Conservation (phyloP, 192 early-diverging fungal species). For the Rhizoclosmatium sp. region DNA sequence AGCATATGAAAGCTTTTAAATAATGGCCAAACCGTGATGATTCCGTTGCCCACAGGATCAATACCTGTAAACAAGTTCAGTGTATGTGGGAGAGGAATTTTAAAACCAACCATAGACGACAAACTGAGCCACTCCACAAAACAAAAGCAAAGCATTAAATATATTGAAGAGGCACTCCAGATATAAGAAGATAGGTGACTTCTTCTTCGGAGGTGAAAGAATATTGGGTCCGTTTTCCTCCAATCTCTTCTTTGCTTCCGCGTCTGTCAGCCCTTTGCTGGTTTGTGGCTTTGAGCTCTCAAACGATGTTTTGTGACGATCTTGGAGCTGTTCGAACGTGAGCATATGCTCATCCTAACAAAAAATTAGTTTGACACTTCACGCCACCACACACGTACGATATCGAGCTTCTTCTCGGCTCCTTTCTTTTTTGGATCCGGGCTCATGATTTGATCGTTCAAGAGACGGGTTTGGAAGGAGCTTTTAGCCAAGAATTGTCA, state of each 20-base stretch:
- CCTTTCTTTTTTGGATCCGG: background rate
- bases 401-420: slow-evolving; percentile 46
- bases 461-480: too few relatives aligned
- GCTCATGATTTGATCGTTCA: too few relatives aligned
- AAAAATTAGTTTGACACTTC: background rate
- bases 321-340: slow-evolving; percentile 54
- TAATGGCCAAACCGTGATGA: slow-evolving; percentile 19
- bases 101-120: slow-evolving; percentile 64
- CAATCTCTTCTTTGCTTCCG: slow-evolving; percentile 69
- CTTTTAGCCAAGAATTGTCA: too few relatives aligned
- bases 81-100: background rate
- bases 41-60: slow-evolving; percentile 72
- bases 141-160: slow-evolving; percentile 85
- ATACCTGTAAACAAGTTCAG: slow-evolving; percentile 41
- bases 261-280: slow-evolving; percentile 68
- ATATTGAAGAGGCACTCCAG: slow-evolving; percentile 73
- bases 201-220: slow-evolving; percentile 85
- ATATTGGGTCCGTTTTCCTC: slow-evolving; percentile 78
- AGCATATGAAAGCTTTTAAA: slow-evolving; percentile 7
- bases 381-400: slow-evolving; percentile 26
- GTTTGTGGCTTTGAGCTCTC: slow-evolving; percentile 65
- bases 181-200: slow-evolving; percentile 73
- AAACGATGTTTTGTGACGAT: slow-evolving; percentile 56
- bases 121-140: slow-evolving; percentile 82
- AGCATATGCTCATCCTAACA: slow-evolving; percentile 63